A percentile compares a stretch with the other conserved stretches of the same genome.
Conservation (phyloP, 148 eudicot species). For the Chenopodium quinoa region DNA sequence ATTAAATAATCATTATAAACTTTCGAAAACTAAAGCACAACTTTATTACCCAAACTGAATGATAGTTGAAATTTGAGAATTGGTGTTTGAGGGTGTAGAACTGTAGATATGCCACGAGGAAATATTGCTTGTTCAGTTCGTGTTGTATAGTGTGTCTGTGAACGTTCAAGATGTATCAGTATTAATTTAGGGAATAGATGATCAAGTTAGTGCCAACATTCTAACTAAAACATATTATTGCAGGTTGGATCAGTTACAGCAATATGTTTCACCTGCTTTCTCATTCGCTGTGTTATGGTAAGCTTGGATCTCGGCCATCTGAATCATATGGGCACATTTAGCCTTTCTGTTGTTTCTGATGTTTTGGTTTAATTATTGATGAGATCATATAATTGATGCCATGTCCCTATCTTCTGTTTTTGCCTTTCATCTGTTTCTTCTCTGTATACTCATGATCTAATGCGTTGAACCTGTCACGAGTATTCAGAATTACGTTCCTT, state of each 20-base stretch:
- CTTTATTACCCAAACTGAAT: neutral
- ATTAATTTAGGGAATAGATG: too few species aligned
- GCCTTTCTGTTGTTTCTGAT: neutral
- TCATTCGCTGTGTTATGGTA: slow-evolving; percentile 86
- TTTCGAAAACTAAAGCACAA: neutral
- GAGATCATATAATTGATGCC: neutral
- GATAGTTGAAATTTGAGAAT: neutral
- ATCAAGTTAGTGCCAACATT: slow-evolving; percentile 19
- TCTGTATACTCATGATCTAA: neutral
- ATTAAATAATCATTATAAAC: neutral
- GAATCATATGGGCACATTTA: neutral
- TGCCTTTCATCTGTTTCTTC: neutral
- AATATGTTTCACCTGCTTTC: slow-evolving; percentile 84
- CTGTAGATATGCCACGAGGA: neutral
- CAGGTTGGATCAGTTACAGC: slow-evolving; percentile 95
- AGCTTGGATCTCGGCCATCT: slow-evolving; percentile 20
- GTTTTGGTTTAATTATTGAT: neutral
- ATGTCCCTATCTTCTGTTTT: neutral
- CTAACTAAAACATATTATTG: slow-evolving; percentile 14
- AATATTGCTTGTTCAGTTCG: neutral
- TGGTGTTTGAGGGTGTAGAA: neutral
- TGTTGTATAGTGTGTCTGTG: neutral
- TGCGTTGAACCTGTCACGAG: neutral
- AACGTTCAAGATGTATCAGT: neutral
- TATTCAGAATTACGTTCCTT: neutral